These are phyloP conservation scores for Penicillium corylophilum DNA, from an alignment of 2,329 filamentous ascomycete species.

Conservation along the genomic window DNA sequence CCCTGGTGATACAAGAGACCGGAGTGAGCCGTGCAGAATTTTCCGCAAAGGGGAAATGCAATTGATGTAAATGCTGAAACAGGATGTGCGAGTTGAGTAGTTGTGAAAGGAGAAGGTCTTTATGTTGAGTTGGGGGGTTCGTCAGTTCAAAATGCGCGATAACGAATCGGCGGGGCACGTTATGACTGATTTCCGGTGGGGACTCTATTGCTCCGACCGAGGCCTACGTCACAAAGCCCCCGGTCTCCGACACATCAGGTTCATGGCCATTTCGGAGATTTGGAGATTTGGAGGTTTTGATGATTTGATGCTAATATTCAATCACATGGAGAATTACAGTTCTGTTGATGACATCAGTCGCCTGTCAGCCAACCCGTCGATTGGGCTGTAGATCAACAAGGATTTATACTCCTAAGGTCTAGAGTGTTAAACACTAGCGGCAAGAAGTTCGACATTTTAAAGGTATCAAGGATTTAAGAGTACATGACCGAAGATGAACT, in stretches of 20 bases:
- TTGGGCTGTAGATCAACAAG: neutral
- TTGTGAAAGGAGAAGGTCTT: neutral
- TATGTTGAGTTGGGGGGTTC: neutral
- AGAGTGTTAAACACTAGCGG: too few species aligned
- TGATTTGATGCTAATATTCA: neutral
- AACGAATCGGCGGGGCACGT: constrained; percentile 22
- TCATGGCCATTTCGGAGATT: neutral
- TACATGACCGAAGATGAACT: neutral
- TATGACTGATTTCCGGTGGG: constrained; percentile 22
- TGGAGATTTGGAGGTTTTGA: neutral
- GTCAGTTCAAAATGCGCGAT: constrained; percentile 9
- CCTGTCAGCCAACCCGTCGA: constrained; percentile 1
- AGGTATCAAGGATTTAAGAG: neutral
- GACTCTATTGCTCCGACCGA: constrained; percentile 29
- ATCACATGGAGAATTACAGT: neutral
- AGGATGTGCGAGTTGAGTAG: neutral
- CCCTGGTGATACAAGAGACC: neutral
- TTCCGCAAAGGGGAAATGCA: neutral
- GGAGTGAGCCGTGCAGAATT: neutral
- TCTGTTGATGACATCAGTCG: constrained; percentile 13
- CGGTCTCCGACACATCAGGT: neutral
- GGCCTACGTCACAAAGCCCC: constrained; percentile 19
- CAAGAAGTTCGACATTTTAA: neutral
- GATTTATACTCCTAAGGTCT: neutral
- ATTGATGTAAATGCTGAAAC: neutral